Percentiles rank a stretch among this genome's conserved stretches.
Conservation (phyloP, 768 basidiomycete species). For the Dendrothele bispora region DNA sequence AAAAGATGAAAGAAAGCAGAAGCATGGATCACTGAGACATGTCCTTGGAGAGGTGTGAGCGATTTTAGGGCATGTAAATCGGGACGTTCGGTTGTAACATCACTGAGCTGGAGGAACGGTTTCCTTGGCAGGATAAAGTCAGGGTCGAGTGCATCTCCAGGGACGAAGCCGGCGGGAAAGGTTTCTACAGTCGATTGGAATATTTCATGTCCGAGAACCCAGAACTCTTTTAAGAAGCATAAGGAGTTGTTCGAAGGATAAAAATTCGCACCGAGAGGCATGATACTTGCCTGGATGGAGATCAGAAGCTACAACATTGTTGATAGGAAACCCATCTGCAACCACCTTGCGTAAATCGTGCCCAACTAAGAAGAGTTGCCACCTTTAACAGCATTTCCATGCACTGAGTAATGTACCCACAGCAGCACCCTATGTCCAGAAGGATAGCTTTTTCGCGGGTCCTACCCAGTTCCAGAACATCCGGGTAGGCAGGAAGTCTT, state of each 20-base stretch:
- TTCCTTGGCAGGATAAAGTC: conserved; percentile 24
- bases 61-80: conserved; percentile 25
- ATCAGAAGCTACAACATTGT: conserved; percentile 39
- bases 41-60: conserved; percentile 36
- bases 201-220: conserved; percentile 43
- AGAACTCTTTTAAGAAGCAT: conserved; percentile 34
- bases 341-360: conserved; percentile 40
- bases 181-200: conserved; percentile 34
- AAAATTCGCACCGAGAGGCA: background rate
- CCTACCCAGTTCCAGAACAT: conserved; percentile 32
- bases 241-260: background rate
- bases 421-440: conserved; percentile 46
- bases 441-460: conserved; percentile 36
- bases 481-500: background rate
- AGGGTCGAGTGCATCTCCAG: conserved; percentile 38
- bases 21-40: conserved; percentile 38
- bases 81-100: conserved; percentile 10
- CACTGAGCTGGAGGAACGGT: background rate
- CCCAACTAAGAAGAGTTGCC: conserved; percentile 29
- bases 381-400: too few species aligned
- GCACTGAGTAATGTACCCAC: too few species aligned
- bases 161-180: conserved; percentile 39
- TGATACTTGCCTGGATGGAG: conserved; percentile 29
- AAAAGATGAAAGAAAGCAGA: conserved; percentile 39
- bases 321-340: conserved; percentile 41